Evolutionary conservation across 768 basidiomycete species (phyloP), one percentile per base, ranked within the genome.

Genomic region (Chalciporus piperatus): DNA sequence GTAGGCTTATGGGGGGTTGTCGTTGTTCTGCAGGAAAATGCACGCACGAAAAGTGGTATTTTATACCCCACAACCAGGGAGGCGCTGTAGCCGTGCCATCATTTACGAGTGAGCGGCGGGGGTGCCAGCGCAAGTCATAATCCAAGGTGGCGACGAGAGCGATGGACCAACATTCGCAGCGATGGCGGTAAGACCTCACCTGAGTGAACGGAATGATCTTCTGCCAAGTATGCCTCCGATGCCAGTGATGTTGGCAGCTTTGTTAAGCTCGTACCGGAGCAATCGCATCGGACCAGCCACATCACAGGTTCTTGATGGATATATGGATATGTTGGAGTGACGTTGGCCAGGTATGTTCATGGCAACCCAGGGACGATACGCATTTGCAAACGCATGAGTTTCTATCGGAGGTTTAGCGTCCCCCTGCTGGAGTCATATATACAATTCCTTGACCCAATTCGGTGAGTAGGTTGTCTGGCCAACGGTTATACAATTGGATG

Each of bases 11-110:
- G 25, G 33, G 16, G 33, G 35, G 35, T n/a, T 37, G 8, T n/a
- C 6, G 23, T 12, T 32, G 27, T 11, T 10, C 42, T 37, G 45
- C 23, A 4, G n/a, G 50, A 19, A 9, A 23, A 32, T 7, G 12
- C 20, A 8, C 20, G 19, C 23, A 13, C 7, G 23, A 9, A 16
- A 0, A 5, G 37, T n/a, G 7, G 11, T 6, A 6, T 23, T 49
- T 47, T 57, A 57, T 52, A 45, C 45, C 10, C 19, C 51, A 2
- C 42, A 8, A 11, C 17, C 16, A 39, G 33, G 38, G 39, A 39
- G 13, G 20, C 46, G 35, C 51, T 16, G 51, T 38, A 41, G 32
- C 35, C 16, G 28, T n/a, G 41, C 37, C n/a, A 14, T 17, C 13
- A 43, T 22, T 8, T 51, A 19, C 27, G 20, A 33, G 30, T 39